phyloP scores from a whole-genome alignment of 495 filamentous ascomycete genomes.

The Ascodesmis nigricans region DNA sequence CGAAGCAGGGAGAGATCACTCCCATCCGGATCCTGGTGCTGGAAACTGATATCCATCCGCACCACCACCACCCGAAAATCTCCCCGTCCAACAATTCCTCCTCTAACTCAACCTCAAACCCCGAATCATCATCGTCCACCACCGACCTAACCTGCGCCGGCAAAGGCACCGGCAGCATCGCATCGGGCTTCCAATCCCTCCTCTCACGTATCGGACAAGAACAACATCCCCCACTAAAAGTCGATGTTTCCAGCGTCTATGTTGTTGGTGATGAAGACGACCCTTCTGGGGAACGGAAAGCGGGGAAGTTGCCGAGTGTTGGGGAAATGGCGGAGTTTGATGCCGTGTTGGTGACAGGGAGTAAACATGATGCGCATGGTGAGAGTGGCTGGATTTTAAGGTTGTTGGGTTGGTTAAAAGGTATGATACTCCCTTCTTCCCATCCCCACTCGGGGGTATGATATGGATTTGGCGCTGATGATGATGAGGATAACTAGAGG shows the following conservation, averaged over 20 bases:
- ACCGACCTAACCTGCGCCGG: no score
- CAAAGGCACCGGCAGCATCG: no score
- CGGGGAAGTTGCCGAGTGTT: constrained; percentile 14
- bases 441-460: background rate
- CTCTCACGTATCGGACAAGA: background rate
- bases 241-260: constrained; percentile 17
- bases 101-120: no score
- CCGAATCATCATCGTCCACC: no score
- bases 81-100: no score
- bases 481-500: constrained; percentile 10
- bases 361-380: constrained; percentile 14
- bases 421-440: background rate
- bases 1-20: no score
- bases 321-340: constrained; percentile 13
- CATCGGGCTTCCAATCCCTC: background rate
- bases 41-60: no score
- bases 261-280: constrained; percentile 13
- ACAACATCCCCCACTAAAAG: constrained; percentile 17
- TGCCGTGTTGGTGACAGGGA: constrained; percentile 9
- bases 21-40: no score
- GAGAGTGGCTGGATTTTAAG: constrained; percentile 12
- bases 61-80: no score
- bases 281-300: constrained; percentile 11
- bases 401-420: constrained; percentile 16
- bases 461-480: background rate